Evolutionary conservation across 495 filamentous ascomycete species (phyloP).

Genomic region (Neurospora terricola): DNA sequence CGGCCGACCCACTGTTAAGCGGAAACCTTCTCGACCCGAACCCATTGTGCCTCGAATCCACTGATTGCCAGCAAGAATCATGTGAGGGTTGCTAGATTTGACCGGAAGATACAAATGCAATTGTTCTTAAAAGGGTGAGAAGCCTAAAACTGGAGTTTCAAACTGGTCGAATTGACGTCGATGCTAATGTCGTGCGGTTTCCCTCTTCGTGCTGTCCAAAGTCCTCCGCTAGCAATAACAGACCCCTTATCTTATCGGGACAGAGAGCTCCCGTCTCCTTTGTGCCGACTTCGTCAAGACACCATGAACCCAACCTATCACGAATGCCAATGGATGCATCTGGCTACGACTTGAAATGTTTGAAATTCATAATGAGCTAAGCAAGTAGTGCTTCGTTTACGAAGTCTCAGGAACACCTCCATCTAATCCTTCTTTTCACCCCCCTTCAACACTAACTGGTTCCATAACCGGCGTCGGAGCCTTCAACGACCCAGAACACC

Average conservation of each 20-base stretch:
- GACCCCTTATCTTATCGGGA: not conserved
- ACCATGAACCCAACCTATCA: not conserved
- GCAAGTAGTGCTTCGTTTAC: not conserved
- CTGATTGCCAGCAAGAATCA: not conserved
- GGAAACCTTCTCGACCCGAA: not conserved
- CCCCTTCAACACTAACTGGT: not conserved
- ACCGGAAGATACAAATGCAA: not conserved
- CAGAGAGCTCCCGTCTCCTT: not conserved
- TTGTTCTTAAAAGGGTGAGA: not conserved
- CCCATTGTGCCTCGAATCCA: not conserved
- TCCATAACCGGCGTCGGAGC: not conserved
- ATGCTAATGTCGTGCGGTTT: not conserved
- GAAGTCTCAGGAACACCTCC: not conserved
- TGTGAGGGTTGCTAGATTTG: not conserved
- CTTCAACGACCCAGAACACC: not conserved
- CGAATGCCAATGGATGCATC: not conserved
- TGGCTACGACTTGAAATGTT: not conserved
- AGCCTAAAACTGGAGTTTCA: not conserved
- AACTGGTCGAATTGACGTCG: not conserved
- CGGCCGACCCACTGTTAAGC: not conserved
- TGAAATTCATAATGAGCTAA: not conserved
- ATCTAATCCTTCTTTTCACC: not conserved
- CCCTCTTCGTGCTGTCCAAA: not conserved
- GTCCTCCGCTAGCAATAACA: not conserved
- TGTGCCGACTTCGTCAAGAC: not conserved